Base-by-base conservation (phyloP, 345 rosid species). In the Microcos paniculata region DNA sequence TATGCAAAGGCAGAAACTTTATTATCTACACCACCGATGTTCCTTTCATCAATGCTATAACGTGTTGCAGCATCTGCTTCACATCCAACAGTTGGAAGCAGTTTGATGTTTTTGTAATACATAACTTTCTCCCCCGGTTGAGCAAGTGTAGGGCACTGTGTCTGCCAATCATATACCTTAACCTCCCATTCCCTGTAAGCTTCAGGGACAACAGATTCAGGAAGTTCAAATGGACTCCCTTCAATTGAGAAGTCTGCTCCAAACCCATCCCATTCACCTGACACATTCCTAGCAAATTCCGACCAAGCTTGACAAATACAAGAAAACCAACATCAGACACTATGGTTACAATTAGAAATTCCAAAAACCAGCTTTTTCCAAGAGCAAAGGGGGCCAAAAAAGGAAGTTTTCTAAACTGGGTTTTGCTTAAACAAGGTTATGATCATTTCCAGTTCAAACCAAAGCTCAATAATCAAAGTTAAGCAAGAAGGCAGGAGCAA, bases 231-330 rank as follows among this genome's bases (percentile, higher is more conserved):
- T 2, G 99, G 96, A 31, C 70, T 58, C 40, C 98, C 99, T 76
- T 86, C 74, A 1, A 65, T n/a, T 8, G 97, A 66, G 84, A 93
- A 96, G 62, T 96, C 96, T 14, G 99, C 98, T 58, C 94, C 96
- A 78, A 83, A 90, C 6, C 99, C 97, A 79, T 96, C 99, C 99
- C 99, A 96, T 79, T 96, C 98, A 21, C 99, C 98, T 9, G 97
- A 91, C 8, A 93, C 90, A 52, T 87, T 87, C 53, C 71, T 77
- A 62, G 92, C 85, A 70, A 96, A 96, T 83, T 91, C 96, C 28
- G 85, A 76, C 97, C 98, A 92, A 21, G 77, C 97, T 89, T 52
- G 51, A 33, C 52, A 55, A 48, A 23, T 21, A 33, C 30, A 68
- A 48, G 56, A 40, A 69, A 8, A 57, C 14, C 40, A 52, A 66